Evolutionary conservation across 1,139 yeast species (phyloP), one percentile per base, ranked within the genome.

Genomic region (Pichia sp.): DNA sequence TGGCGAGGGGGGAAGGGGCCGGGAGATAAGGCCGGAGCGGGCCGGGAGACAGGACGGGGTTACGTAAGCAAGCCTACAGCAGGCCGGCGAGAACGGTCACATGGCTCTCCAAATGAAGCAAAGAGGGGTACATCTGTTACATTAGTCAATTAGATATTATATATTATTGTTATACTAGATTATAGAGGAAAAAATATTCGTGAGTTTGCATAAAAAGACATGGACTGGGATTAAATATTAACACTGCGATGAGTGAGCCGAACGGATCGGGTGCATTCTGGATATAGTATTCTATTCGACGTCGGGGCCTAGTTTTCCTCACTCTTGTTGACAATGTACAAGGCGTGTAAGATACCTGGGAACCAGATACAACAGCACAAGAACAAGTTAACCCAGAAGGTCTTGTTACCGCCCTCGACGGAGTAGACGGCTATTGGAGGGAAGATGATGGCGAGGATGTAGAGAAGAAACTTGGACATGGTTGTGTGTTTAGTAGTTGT

Each of bases 261-360:
- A 31, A 10, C 36, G 16, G 36, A 25, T 9, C 28, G 13, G 16
- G 16, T n/a, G 16, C 10, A 31, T 31, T 31, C 10, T 31, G 36
- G 16, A n/a, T 31, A 31, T n/a, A 12, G 13, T 31, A 31, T 31
- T 31, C 5, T 25, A n/a, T n/a, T n/a, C n/a, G n/a, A n/a, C n/a
- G n/a, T n/a, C n/a, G n/a, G n/a, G n/a, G n/a, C n/a, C n/a, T 41
- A 47, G 25, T 50, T 23, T 18, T 50, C 53, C 28, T 47, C 50
- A 23, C 48, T 44, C 39, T 50, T 44, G 19, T 57, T 48, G 49
- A 80, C 86, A 62, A 82, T 72, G 69, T 81, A 85, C 61, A 83
- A 69, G 50, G 90, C 90, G 64, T 84, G 87, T 60, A 85, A 71
- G 67, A 83, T 83, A 71, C 84, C 90, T 62, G 90, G 91, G 82